Evolutionary conservation across 371 early-diverging fungal genomes (phyloP).

Genomic region (Batkoa obscura): DNA sequence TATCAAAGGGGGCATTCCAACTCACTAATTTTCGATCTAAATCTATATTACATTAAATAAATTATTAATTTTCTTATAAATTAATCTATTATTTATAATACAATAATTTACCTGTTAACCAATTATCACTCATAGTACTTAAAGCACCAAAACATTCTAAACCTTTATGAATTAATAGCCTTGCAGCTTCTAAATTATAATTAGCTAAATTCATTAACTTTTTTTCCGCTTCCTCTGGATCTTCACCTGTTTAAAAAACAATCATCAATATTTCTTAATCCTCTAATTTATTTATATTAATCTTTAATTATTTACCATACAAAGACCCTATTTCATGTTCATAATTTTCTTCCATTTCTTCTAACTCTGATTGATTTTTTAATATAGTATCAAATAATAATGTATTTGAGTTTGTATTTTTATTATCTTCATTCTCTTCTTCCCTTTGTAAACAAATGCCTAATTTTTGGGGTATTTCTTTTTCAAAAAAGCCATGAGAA

Average conservation of each 20-base stretch:
- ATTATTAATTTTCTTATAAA: background rate
- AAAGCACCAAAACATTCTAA: background rate
- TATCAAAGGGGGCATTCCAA: background rate
- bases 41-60: background rate
- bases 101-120: background rate
- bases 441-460: background rate
- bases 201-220: background rate
- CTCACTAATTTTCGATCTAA: background rate
- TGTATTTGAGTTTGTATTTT: background rate
- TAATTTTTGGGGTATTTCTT: background rate
- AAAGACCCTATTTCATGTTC: background rate
- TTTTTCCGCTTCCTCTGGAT: background rate
- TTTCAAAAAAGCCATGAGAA: background rate
- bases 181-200: background rate
- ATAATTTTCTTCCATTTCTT: background rate
- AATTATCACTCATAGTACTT: background rate
- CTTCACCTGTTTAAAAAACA: background rate
- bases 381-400: background rate
- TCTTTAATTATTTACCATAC: background rate
- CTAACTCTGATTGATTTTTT: background rate
- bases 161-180: background rate
- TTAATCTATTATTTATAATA: too few relatives aligned
- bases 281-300: background rate
- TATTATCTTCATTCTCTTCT: background rate
- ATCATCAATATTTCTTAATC: background rate